Evolutionary conservation across 2,329 filamentous ascomycete species (phyloP).

Genomic region (Grosmannia penicillata): DNA sequence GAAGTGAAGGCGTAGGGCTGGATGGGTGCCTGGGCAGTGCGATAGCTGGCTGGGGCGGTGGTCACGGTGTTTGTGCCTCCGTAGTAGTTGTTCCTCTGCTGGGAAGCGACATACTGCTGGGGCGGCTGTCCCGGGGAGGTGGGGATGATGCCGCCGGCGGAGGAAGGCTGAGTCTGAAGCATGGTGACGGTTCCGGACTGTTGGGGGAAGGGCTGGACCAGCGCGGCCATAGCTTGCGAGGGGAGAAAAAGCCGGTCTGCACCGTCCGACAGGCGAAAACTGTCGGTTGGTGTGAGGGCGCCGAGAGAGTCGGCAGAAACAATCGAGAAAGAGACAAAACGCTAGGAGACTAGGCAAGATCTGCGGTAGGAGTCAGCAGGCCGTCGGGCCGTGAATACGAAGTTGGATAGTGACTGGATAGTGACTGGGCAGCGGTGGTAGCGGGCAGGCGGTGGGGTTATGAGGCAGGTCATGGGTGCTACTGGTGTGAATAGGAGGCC

Average conservation of each 20-base stretch:
- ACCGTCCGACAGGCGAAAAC: not conserved
- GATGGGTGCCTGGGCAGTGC: slow-evolving; percentile 41
- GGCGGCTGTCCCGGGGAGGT: slow-evolving; percentile 30
- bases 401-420: no score
- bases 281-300: not conserved
- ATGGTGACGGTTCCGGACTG: slow-evolving; percentile 60
- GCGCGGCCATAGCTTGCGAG: slow-evolving; percentile 56
- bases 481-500: no score
- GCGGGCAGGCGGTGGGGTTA: no score
- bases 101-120: slow-evolving; percentile 32
- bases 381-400: no score
- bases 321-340: not conserved
- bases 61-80: slow-evolving; percentile 30
- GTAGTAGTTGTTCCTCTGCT: slow-evolving; percentile 36
- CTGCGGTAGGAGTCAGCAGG: no score
- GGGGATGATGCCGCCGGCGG: slow-evolving; percentile 45
- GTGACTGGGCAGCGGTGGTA: no score
- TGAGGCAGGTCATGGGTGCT: no score
- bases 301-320: not conserved
- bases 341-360: not conserved
- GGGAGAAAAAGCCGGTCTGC: not conserved
- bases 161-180: slow-evolving; percentile 58
- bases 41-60: slow-evolving; percentile 31
- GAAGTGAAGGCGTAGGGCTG: slow-evolving; percentile 65
- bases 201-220: slow-evolving; percentile 70